Evolutionary conservation across 169 alveolate genomes (phyloP), one percentile per base, ranked within the genome.

Genomic region (Eimeria praecox): DNA sequence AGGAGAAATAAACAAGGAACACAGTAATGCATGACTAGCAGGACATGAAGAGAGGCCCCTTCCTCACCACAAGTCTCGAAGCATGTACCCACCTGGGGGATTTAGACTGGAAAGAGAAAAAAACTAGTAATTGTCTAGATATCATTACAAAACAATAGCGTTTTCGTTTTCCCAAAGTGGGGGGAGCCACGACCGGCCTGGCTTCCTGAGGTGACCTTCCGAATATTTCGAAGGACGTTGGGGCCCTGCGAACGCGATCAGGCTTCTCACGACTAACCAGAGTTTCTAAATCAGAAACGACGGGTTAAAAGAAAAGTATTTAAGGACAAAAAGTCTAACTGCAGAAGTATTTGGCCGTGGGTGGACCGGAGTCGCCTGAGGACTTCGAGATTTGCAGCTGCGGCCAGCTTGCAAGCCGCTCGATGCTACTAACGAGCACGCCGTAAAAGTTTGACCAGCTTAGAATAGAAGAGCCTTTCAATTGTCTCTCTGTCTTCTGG

Each of bases 141-240:
- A 8, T 64, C 2, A n/a, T n/a, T 2, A 24, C 24, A 27, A 33
- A 69, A 12, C 80, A 4, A 1, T 12, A 22, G 18, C 38, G 20
- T 6, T 24, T 40, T 77, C 38, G 8, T 24, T 27, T 44, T 2
- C 0, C 44, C 24, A 77, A 1, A 20, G 40, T 0, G 87, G 40
- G 20, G 22, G 59, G 33, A 0, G 38, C 64, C 27, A 56, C 66
- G 27, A 27, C 18, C n/a, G n/a, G 27, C 12, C 38, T 16, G 62
- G 54, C 87, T 27, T 40, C 16, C 85, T 8, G 38, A 46, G 38
- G 87, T 77, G 87, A 77, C 87, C 87, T 77, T 54, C 33, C 49
- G 83, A 42, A 62, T 2, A 77, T 44, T 69, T 9, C 5, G 8
- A 24, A 14, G 80, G 18, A 14, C 49, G 80, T 33, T 69, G 80